Percentiles rank a stretch among this genome's conserved stretches.
These are phyloP conservation scores for Phragmites australis DNA, from an alignment of 176 grass and related monocot genomes.

Conservation along the genomic window DNA sequence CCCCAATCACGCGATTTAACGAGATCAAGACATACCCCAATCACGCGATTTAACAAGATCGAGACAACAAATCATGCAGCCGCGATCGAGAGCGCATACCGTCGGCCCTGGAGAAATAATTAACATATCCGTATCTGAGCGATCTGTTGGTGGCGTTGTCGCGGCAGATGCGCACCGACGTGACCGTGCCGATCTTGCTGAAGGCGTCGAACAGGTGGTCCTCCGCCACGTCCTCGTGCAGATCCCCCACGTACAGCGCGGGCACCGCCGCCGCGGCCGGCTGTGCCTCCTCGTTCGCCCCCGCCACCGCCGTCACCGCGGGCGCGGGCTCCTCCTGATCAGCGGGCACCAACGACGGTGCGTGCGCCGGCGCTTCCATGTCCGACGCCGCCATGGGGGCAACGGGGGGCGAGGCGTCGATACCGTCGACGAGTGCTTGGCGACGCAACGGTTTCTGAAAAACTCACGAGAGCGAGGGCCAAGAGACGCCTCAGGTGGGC, in stretches of 20 bases:
- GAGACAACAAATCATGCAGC: not conserved
- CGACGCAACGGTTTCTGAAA: not conserved
- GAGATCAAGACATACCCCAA: not conserved
- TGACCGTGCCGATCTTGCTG: constrained; percentile 50
- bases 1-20: not conserved
- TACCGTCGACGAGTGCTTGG: not conserved
- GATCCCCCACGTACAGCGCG: constrained; percentile 73
- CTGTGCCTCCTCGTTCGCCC: not conserved
- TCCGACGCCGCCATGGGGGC: constrained; percentile 23
- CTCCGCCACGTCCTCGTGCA: constrained; percentile 48
- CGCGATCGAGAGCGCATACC: constrained; percentile 31
- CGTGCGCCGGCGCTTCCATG: constrained; percentile 8
- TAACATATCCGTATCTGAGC: constrained; percentile 67
- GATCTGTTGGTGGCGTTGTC: constrained; percentile 54
- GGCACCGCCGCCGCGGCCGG: constrained; percentile 17
- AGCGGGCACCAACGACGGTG: not conserved
- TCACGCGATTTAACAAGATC: too few relatives aligned
- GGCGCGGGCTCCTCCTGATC: not conserved
- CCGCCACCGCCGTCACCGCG: not conserved
- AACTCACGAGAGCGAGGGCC: constrained; percentile 1
- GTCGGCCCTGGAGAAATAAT: constrained; percentile 53
- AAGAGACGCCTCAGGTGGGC: constrained; percentile 11
- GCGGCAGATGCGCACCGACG: constrained; percentile 64
- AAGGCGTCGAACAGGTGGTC: constrained; percentile 52
- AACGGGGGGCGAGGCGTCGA: not conserved